A percentile compares a stretch with the other conserved stretches of the same genome.
Evolutionary conservation across 192 early-diverging fungal genomes (phyloP).

Genomic region (Coemansia sp.): DNA sequence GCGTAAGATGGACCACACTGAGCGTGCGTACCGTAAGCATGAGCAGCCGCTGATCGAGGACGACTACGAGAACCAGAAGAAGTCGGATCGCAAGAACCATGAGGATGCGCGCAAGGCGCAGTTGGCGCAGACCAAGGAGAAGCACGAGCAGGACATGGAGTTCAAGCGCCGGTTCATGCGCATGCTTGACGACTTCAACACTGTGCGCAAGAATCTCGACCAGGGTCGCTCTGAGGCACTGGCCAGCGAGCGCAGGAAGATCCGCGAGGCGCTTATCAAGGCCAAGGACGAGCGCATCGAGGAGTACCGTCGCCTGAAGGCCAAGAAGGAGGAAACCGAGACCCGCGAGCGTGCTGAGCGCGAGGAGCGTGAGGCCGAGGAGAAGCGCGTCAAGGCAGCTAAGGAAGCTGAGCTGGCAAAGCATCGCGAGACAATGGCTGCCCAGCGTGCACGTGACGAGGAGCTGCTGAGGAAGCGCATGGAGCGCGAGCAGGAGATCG

Average conservation of each 20-base stretch:
- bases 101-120: constrained; percentile 70
- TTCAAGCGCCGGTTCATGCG: constrained; percentile 77
- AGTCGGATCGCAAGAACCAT: constrained; percentile 77
- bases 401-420: constrained; percentile 44
- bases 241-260: constrained; percentile 58
- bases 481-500: constrained; percentile 35
- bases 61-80: constrained; percentile 90
- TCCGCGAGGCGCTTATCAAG: constrained; percentile 58
- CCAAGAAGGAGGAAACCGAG: constrained; percentile 43
- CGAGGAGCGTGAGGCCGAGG: constrained; percentile 36
- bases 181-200: constrained; percentile 80
- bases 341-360: constrained; percentile 56
- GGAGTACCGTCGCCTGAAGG: constrained; percentile 47
- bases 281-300: constrained; percentile 53
- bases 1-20: constrained; percentile 86
- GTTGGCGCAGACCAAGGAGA: constrained; percentile 61
- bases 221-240: constrained; percentile 62
- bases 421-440: constrained; percentile 47
- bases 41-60: constrained; percentile 88
- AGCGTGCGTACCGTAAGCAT: constrained; percentile 88
- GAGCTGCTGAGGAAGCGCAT: constrained; percentile 54
- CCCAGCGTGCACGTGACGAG: constrained; percentile 46
- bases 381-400: constrained; percentile 38
- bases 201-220: constrained; percentile 58
- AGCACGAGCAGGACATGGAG: constrained; percentile 71